phyloP scores from a whole-genome alignment of 176 grass and related monocot species.

The Oropetium thomaeum region DNA sequence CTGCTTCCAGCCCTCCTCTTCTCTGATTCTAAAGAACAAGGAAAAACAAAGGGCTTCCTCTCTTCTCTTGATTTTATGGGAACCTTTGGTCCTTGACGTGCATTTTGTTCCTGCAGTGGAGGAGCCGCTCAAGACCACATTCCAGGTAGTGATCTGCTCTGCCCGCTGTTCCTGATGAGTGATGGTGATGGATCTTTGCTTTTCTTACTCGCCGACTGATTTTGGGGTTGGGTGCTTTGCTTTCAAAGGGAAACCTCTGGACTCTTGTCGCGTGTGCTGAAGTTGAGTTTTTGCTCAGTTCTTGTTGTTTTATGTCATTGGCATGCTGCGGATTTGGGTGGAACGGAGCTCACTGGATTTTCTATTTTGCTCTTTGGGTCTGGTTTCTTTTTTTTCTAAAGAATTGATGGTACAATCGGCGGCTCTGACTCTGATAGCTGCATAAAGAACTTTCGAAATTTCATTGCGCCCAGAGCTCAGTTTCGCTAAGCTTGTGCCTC shows the following conservation, averaged over 20 bases:
- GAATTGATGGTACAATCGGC: background rate
- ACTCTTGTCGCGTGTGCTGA: background rate
- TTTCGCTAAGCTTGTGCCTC: background rate
- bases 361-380: background rate
- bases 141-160: constrained; percentile 72
- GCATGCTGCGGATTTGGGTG: constrained; percentile 4
- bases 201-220: background rate
- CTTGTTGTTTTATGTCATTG: background rate
- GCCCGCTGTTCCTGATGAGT: background rate
- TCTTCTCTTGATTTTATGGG: background rate
- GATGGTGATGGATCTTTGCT: constrained; percentile 35
- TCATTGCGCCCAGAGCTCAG: background rate
- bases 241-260: background rate
- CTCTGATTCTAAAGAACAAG: background rate
- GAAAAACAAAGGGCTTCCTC: background rate
- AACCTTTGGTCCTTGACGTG: constrained; percentile 35
- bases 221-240: background rate
- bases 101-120: constrained; percentile 63
- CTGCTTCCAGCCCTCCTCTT: background rate
- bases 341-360: background rate
- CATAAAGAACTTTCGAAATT: constrained; percentile 20
- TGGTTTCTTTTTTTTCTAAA: background rate
- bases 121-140: constrained; percentile 70
- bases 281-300: background rate
- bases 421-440: background rate